Evolutionary conservation across 306 rosid species (phyloP), one percentile per base, ranked within the genome.

Genomic region (Trifolium subterraneum): DNA sequence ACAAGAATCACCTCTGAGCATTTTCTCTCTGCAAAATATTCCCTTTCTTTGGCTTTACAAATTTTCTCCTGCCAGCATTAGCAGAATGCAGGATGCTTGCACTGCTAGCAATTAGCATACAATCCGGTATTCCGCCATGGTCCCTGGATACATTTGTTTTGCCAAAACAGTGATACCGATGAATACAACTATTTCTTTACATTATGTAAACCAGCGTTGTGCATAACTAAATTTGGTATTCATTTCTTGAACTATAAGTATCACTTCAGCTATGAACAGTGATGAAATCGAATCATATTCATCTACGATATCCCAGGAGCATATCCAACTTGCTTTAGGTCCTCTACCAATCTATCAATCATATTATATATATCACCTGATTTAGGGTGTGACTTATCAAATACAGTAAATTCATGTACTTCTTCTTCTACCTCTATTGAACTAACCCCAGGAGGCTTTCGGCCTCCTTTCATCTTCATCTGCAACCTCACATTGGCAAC

Each of bases 371-470:
- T 88, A 58, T 87, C 84, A 36, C 81, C 79, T 10, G 96, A 88
- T 77, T 84, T 84, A 29, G 93, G 96, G 78, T 93, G 96, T n/a
- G 88, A 87, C 78, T 72, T 71, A 76, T 93, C 96, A 12, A 83
- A 80, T 10, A 77, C 96, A 3, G 94, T 89, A 79, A 93, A 93
- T 56, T 91, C 92, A 70, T 91, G 90, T 48, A 93, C 84, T 82
- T 80, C 87, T 39, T 91, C 85, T 44, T 85, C 84, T 12, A 93
- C 64, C 79, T 93, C 96, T 20, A 89, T 84, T 68, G 86, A 86
- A 81, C 98, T 93, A 66, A 93, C 92, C 66, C 98, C 97, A 7
- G 97, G 84, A 65, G 90, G 85, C 73, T 91, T 93, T 47, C 86
- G 89, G n/a, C 78, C 64, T 64, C 90, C 95, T 10, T 74, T 31